Evolutionary conservation across 2,329 filamentous ascomycete species (phyloP), one percentile per base, ranked within the genome.

Genomic region (Penicillium olsonii): DNA sequence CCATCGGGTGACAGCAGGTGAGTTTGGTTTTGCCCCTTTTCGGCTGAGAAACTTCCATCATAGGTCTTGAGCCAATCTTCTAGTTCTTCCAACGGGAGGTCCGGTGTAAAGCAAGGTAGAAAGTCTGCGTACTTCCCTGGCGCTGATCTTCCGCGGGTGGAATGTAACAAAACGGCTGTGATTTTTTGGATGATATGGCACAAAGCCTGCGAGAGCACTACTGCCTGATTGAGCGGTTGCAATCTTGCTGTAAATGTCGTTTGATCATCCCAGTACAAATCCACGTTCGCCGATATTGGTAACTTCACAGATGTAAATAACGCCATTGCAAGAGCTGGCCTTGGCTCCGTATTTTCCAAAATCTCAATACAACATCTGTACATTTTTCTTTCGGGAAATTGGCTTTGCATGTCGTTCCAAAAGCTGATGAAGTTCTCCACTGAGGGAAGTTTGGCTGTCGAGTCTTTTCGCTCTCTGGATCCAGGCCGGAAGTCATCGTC

Each of bases 71-170:
- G 43, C 43, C 43, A 45, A 12, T 39, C 34, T 5, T 38, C 34
- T 33, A 45, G 26, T 35, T 45, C 43, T 31, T 45, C 19, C n/a
- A 45, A 29, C 10, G 43, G 43, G 22, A 45, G 43, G 33, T 45
- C 43, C 19, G 43, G 43, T 10, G 37, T 45, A 29, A 45, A 45
- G 22, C 29, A 45, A 4, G 43, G 43, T 9, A 45, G 27, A 37
- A 39, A 45, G 11, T 45, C 43, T 18, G 43, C 22, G 34, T 45
- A 45, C 3, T 39, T 14, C 22, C n/a, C 37, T 9, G 39, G 34
- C 20, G 14, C 10, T 27, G 43, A 37, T 22, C 34, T 37, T 38
- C 17, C 22, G 20, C 34, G 43, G 18, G 43, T 33, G n/a, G 43
- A 45, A 19, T 45, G 34, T 18, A 45, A 27, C n/a, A 45, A 22